Evolutionary conservation across 1,284 basidiomycete species (phyloP).

Genomic region (Malassezia japonica): DNA sequence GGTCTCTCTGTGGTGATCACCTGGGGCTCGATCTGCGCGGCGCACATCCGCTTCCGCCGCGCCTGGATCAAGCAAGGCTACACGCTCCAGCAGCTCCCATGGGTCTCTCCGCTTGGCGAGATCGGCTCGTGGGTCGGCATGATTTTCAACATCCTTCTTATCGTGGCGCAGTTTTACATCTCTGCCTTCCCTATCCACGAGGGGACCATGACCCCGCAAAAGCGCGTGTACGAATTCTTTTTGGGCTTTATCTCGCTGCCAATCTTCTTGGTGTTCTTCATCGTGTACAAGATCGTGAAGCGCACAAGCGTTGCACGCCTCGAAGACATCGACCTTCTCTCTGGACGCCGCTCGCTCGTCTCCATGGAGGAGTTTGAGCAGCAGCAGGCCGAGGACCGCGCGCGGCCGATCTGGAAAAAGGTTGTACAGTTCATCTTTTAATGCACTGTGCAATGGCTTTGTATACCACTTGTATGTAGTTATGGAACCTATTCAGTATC

Average conservation of each 20-base stretch:
- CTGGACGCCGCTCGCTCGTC: constrained; percentile 48
- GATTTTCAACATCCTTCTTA: constrained; percentile 35
- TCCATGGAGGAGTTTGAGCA: constrained; percentile 32
- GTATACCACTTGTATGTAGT: no score
- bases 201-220: constrained; percentile 20
- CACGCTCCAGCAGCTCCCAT: constrained; percentile 52
- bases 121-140: constrained; percentile 51
- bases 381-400: constrained; percentile 30
- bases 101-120: constrained; percentile 51
- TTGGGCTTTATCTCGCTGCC: constrained; percentile 50
- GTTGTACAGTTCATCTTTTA: constrained; percentile 34
- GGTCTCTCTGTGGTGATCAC: constrained; percentile 54
- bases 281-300: constrained; percentile 30
- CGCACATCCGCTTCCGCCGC: constrained; percentile 46
- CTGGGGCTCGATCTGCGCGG: constrained; percentile 39
- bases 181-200: constrained; percentile 39
- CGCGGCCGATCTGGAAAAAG: constrained; percentile 24
- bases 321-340: constrained; percentile 53
- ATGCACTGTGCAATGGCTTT: constrained; percentile 5
- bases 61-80: constrained; percentile 53
- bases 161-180: constrained; percentile 27
- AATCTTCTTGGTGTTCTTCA: constrained; percentile 26
- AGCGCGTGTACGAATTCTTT: constrained; percentile 52
- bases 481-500: no score
- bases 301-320: constrained; percentile 45